Base-by-base conservation (phyloP, 306 rosid genomes). In the Sicyos edulis region DNA sequence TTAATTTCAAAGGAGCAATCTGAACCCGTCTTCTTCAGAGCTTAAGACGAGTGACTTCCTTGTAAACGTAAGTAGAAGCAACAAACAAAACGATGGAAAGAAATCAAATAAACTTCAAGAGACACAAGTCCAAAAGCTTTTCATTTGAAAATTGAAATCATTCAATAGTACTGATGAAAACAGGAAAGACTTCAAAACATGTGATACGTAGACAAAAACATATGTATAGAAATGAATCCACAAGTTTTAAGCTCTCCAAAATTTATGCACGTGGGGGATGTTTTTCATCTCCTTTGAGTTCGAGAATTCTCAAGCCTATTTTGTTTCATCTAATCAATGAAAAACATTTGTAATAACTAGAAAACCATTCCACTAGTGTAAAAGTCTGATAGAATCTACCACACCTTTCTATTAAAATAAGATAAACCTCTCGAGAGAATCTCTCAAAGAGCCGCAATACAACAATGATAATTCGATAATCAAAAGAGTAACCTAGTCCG, bases 141-240 rank as follows among this genome's bases (percentile, higher is more conserved):
- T 50, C 45, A 69, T 50, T 69, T 51, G 59, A 26, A 50, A 69
- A 69, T 51, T 69, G 47, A 51, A 69, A 53, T 26, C 26, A 4
- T 69, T n/a, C 56, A 50, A 69, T 13, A 64, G 71, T 68, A 24
- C 19, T 26, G 40, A 22, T 47, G 57, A 49, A 22, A 68, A 8
- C 58, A 51, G 16, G 45, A 51, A 32, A 69, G 55, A 69, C 5
- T 50, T 69, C 24, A 24, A 49, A 68, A 50, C 58, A 24, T 50
- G 73, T 3, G 24, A 69, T 49, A 12, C 73, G 8, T 49, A 44
- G 12, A 22, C 21, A 50, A 50, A 49, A 21, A 15, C 15, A 50
- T 68, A 68, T 49, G 73, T 49, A 68, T 50, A 68, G 21, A 67
- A 67, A 67, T 21, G 56, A 11, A 21, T 45, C 72, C 71, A 66